Evolutionary conservation across 2,329 filamentous ascomycete genomes (phyloP).

Genomic region (Alternaria burnsii): DNA sequence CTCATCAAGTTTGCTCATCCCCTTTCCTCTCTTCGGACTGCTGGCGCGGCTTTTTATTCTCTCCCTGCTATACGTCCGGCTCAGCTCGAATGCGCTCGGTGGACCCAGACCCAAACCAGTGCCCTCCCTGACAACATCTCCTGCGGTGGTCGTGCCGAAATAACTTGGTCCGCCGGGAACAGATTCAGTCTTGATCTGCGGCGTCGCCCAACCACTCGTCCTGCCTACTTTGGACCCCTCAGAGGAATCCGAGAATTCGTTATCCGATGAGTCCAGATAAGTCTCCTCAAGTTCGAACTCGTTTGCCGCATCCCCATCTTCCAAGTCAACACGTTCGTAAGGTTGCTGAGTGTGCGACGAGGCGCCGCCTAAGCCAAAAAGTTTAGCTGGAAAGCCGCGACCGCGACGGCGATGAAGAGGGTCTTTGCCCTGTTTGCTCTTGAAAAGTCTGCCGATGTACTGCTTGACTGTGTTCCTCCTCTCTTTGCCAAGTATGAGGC

Average conservation of each 20-base stretch:
- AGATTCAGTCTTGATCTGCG: slow-evolving; percentile 60
- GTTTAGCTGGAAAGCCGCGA: slow-evolving; percentile 58
- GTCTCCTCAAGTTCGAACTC: slow-evolving; percentile 74
- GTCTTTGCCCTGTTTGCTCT: slow-evolving; percentile 53
- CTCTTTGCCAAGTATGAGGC: slow-evolving; percentile 81
- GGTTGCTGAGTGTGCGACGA: slow-evolving; percentile 50
- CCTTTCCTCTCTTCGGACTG: slow-evolving; percentile 56
- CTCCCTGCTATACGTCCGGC: slow-evolving; percentile 87
- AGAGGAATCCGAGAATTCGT: slow-evolving; percentile 68
- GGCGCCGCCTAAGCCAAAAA: slow-evolving; percentile 64
- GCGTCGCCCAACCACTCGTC: slow-evolving; percentile 73
- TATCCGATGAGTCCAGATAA: slow-evolving; percentile 63
- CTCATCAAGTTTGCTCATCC: slow-evolving; percentile 31
- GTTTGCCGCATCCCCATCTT: slow-evolving; percentile 73
- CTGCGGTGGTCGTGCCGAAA: slow-evolving; percentile 27
- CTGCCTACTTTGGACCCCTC: slow-evolving; percentile 65
- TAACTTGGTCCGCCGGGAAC: slow-evolving; percentile 24
- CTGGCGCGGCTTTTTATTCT: slow-evolving; percentile 65
- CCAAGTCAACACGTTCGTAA: slow-evolving; percentile 78
- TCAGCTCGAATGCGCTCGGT: slow-evolving; percentile 60
- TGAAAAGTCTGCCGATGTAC: slow-evolving; percentile 60
- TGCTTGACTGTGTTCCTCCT: slow-evolving; percentile 68
- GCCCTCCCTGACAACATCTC: slow-evolving; percentile 41
- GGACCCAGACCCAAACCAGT: slow-evolving; percentile 43
- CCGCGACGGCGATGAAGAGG: slow-evolving; percentile 51